These are phyloP conservation scores for Mycena sp. DNA, from an alignment of 1,284 basidiomycete genomes.

Conservation along the genomic window DNA sequence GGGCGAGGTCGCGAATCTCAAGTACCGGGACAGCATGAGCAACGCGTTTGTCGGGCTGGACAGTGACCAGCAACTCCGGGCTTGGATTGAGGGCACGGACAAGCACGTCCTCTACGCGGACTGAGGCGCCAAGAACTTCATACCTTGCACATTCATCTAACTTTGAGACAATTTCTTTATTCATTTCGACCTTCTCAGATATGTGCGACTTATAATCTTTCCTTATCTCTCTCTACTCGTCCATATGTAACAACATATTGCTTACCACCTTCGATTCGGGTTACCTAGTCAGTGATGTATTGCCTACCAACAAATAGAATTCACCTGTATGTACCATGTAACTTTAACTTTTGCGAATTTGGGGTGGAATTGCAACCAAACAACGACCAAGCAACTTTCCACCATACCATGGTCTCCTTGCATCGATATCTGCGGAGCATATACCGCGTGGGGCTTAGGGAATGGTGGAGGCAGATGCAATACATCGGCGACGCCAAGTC, in stretches of 20 bases:
- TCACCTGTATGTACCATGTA: neutral
- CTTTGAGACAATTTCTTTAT: slow-evolving; percentile 25
- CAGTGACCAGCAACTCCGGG: slow-evolving; percentile 76
- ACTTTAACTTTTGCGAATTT: neutral
- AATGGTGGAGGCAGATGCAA: slow-evolving; percentile 88
- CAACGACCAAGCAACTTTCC: slow-evolving; percentile 5
- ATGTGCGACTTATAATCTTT: slow-evolving; percentile 9
- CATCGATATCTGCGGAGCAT: slow-evolving; percentile 80
- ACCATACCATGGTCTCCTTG: slow-evolving; percentile 71
- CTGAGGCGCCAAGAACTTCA: slow-evolving; percentile 48
- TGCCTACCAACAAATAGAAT: slow-evolving; percentile 13
- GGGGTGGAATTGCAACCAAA: neutral
- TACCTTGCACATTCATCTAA: slow-evolving; percentile 16
- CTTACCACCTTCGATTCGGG: slow-evolving; percentile 21
- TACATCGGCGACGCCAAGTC: slow-evolving; percentile 94
- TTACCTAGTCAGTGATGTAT: slow-evolving; percentile 23
- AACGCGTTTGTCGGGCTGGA: slow-evolving; percentile 73
- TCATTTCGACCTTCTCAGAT: slow-evolving; percentile 21
- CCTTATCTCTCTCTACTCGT: slow-evolving; percentile 1
- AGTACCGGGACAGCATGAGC: slow-evolving; percentile 78
- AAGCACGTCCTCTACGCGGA: slow-evolving; percentile 92
- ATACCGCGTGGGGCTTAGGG: slow-evolving; percentile 76
- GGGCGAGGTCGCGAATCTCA: slow-evolving; percentile 73
- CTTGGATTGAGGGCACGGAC: slow-evolving; percentile 87
- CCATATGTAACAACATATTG: slow-evolving; percentile 26